Evolutionary conservation across 352 stramenopile species (phyloP), one percentile per base, ranked within the genome.

Genomic region (Peronosclerospora sorghi): DNA sequence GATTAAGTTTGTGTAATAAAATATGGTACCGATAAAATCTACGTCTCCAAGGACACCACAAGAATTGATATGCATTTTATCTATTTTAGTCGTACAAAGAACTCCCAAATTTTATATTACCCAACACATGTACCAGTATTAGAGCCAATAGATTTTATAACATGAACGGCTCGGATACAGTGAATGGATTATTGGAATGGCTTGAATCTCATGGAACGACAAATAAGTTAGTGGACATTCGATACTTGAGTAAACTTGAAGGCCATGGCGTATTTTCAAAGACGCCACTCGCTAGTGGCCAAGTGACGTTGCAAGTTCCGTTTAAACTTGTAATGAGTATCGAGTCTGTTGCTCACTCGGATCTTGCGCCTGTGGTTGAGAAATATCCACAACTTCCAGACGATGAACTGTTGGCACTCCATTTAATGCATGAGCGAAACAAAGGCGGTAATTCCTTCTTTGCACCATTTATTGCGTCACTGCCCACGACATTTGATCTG

Each of bases 391-490:
- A 74, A 18, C 55, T 77, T 20, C 55, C 62, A 19, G 38, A 50
- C n/a, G 67, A 77, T 19, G 70, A 83, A 37, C 44, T 83, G 32
- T 43, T 83, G 35, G 70, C 70, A 28, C 35, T 83, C 40, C 68
- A 78, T 35, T 49, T 83, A 13, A 77, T 83, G 67, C 56, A 78
- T 40, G 70, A 83, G 18, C 56, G 65, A 12, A 66, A 48, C 44
- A 83, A 79, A 45, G 56, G 56, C 7, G 36, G 13, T 0, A 35
- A 37, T 0, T 79, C 67, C 8, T 77, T 79, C 54, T 83, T 63
- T 29, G 62, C 62, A 17, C 67, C 67, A 13, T 83, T 78, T 45
- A 71, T 83, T 36, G 62, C 53, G 20, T 73, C 60, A 23, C 21
- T 85, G 36, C 73, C 73, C 7, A 55, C 48, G 14, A 54, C 48